Percentiles rank a stretch among this genome's conserved stretches.
Evolutionary conservation across 2,329 filamentous ascomycete genomes (phyloP).

Genomic region (Pseudocercospora fuligena): DNA sequence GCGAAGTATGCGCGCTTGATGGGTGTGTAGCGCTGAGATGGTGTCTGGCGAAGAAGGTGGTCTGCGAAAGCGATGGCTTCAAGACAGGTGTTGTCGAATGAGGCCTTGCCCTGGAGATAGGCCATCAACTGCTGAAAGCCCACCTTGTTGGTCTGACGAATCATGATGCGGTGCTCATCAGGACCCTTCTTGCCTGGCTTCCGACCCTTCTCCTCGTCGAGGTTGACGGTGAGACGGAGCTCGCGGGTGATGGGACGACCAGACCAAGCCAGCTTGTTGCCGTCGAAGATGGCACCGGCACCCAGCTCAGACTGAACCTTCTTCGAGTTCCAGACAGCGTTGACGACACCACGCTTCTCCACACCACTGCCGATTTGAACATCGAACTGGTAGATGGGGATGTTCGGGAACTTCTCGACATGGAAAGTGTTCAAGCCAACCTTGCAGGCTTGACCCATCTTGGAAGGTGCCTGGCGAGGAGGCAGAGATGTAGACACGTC

Average conservation of each 20-base stretch:
- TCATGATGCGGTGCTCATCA: conserved; percentile 59
- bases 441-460: conserved; percentile 45
- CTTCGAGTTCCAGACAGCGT: conserved; percentile 75
- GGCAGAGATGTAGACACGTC: conserved; percentile 25
- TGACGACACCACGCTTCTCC: conserved; percentile 69
- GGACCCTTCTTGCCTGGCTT: conserved; percentile 38
- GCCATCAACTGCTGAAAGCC: conserved; percentile 67
- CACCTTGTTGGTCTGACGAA: conserved; percentile 70
- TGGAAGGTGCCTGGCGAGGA: conserved; percentile 44
- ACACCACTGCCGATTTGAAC: conserved; percentile 66
- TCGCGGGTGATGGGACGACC: conserved; percentile 42
- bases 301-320: conserved; percentile 62
- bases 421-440: conserved; percentile 74
- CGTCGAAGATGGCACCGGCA: conserved; percentile 75
- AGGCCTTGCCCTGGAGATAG: conserved; percentile 66
- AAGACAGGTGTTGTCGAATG: conserved; percentile 70
- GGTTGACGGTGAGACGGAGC: conserved; percentile 64
- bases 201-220: conserved; percentile 69
- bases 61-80: conserved; percentile 91
- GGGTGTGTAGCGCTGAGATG: conserved; percentile 67
- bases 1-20: conserved; percentile 87
- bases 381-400: conserved; percentile 80
- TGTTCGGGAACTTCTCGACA: conserved; percentile 64
- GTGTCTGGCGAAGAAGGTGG: conserved; percentile 81
- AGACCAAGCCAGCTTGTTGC: conserved; percentile 84